A percentile compares a stretch with the other conserved stretches of the same genome.
Conservation (phyloP, 106 monocot species). For the Allium fistulosum region DNA sequence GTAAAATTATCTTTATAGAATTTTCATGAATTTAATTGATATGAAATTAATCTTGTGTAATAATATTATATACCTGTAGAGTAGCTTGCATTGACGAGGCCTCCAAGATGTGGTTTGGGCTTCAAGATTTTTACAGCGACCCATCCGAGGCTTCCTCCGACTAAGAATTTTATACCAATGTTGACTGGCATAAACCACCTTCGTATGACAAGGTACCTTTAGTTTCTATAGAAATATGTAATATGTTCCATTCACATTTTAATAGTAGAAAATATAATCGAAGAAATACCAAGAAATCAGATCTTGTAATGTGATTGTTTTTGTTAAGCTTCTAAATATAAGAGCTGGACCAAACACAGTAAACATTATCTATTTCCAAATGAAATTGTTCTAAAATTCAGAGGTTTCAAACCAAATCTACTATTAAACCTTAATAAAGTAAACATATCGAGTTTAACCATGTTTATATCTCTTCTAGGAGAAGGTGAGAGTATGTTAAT, state of each 20-base stretch:
- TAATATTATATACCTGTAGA: constrained; percentile 38
- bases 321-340: constrained; percentile 33
- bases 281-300: constrained; percentile 40
- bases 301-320: constrained; percentile 43
- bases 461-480: constrained; percentile 55
- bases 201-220: neutral
- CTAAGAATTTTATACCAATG: constrained; percentile 43
- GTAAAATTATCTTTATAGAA: too few relatives aligned
- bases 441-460: constrained; percentile 20
- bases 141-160: constrained; percentile 67
- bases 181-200: constrained; percentile 95
- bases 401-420: neutral
- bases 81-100: constrained; percentile 47
- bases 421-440: neutral
- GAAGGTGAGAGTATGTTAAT: constrained; percentile 28
- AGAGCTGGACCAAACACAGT: constrained; percentile 45
- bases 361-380: constrained; percentile 29
- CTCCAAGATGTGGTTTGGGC: constrained; percentile 41
- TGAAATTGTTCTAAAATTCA: neutral
- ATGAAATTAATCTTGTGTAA: neutral
- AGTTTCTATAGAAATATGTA: too few relatives aligned
- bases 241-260: too few relatives aligned
- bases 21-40: neutral
- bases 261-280: neutral
- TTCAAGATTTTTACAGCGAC: constrained; percentile 50